phyloP scores from a whole-genome alignment of 2,329 filamentous ascomycete species.

The Hirsutella thompsonii region DNA sequence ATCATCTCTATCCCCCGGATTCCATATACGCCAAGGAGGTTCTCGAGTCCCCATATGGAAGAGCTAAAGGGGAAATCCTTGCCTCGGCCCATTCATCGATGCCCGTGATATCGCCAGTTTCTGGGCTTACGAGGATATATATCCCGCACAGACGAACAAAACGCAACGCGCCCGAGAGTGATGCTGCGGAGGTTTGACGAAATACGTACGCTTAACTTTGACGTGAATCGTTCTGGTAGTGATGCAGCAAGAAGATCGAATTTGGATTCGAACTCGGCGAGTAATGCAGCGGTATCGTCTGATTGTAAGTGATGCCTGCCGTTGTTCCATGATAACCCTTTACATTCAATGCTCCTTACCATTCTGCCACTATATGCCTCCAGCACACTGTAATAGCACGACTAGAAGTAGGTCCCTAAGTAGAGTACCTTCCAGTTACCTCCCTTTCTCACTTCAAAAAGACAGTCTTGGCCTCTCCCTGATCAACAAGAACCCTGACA shows the following conservation, averaged over 20 bases:
- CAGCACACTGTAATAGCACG: no score
- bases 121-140: conserved; percentile 14
- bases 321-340: conserved; percentile 8
- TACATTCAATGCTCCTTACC: no score
- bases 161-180: conserved; percentile 1
- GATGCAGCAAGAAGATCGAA: conserved; percentile 2
- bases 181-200: background rate
- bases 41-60: conserved; percentile 15
- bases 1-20: conserved; percentile 7
- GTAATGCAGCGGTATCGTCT: background rate
- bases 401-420: no score
- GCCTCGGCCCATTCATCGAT: conserved; percentile 18
- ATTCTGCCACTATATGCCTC: no score
- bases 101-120: conserved; percentile 14
- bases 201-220: background rate
- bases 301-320: background rate
- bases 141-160: conserved; percentile 13
- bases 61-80: conserved; percentile 15
- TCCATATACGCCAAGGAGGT: conserved; percentile 9
- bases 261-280: conserved; percentile 3
- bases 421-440: background rate
- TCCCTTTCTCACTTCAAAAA: background rate
- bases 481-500: background rate
- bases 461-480: background rate
- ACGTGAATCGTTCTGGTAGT: conserved; percentile 5